phyloP scores from a whole-genome alignment of 495 filamentous ascomycete species.

The Opeltia flavorubescens region DNA sequence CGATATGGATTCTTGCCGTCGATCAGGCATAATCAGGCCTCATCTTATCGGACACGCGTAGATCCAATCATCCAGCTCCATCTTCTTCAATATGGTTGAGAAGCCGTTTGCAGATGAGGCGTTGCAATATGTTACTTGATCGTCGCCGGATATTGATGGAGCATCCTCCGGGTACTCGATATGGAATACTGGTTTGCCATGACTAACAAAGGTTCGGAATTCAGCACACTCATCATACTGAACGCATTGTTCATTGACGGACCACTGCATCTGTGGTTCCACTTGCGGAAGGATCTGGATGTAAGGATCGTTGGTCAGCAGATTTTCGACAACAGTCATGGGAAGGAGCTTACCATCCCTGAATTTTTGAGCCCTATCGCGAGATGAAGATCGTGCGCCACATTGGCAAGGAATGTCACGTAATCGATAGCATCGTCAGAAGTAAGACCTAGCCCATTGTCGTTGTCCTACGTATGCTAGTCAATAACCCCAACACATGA shows the following conservation, averaged over 20 bases:
- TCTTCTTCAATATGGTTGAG: slow-evolving; percentile 50
- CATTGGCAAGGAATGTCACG: slow-evolving; percentile 41
- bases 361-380: slow-evolving; percentile 56
- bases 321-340: no score
- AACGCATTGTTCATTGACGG: slow-evolving; percentile 61
- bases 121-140: slow-evolving; percentile 24
- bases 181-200: slow-evolving; percentile 56
- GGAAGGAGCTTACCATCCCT: no score
- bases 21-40: no score
- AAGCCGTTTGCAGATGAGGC: slow-evolving; percentile 39
- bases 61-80: slow-evolving; percentile 46
- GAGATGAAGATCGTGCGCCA: slow-evolving; percentile 32
- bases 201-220: slow-evolving; percentile 41
- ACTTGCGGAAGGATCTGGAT: slow-evolving; percentile 46
- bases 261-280: slow-evolving; percentile 45
- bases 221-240: slow-evolving; percentile 41
- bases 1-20: no score
- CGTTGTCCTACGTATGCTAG: no score
- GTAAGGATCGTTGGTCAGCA: no score
- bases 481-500: no score
- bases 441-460: slow-evolving; percentile 43
- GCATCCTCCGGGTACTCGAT: slow-evolving; percentile 44
- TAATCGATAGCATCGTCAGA: slow-evolving; percentile 39
- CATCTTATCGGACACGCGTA: slow-evolving; percentile 27
- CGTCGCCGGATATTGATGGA: slow-evolving; percentile 17